A percentile compares a stretch with the other conserved stretches of the same genome.
These are phyloP conservation scores for Chaetomiaceae sp. DNA, from an alignment of 2,329 filamentous ascomycete species.

Conservation along the genomic window DNA sequence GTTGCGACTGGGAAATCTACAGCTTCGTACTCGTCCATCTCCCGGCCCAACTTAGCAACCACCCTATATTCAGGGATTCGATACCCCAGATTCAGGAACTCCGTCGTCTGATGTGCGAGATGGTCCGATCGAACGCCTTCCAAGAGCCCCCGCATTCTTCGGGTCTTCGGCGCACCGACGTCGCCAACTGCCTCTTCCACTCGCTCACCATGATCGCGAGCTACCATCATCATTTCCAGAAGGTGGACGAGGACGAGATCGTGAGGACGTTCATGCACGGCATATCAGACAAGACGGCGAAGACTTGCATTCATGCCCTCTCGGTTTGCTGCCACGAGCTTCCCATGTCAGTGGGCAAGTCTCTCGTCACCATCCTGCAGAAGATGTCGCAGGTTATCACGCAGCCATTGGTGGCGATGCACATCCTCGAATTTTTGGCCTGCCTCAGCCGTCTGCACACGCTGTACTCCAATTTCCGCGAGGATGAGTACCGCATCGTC, in stretches of 20 bases:
- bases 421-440: constrained; percentile 93
- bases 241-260: constrained; percentile 82
- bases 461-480: constrained; percentile 80
- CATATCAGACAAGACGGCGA: constrained; percentile 81
- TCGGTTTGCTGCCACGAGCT: constrained; percentile 94
- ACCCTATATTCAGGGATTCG: constrained; percentile 71
- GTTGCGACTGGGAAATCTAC: constrained; percentile 85
- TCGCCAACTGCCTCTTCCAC: constrained; percentile 83
- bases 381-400: constrained; percentile 97
- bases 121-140: constrained; percentile 70
- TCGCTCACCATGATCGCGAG: constrained; percentile 81
- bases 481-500: constrained; percentile 87
- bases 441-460: constrained; percentile 78
- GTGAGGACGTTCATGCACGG: constrained; percentile 81
- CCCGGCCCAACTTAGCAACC: constrained; percentile 82
- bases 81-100: constrained; percentile 70
- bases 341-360: constrained; percentile 78
- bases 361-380: constrained; percentile 76
- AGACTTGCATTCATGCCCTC: constrained; percentile 88
- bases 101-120: constrained; percentile 71
- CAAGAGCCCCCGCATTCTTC: constrained; percentile 74
- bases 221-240: constrained; percentile 80
- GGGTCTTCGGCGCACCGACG: constrained; percentile 77
- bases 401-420: constrained; percentile 82
- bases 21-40: constrained; percentile 83